Percentiles rank a stretch among this genome's conserved stretches.
Evolutionary conservation across 2,329 filamentous ascomycete species (phyloP).

Genomic region (Drechmeria coniospora): DNA sequence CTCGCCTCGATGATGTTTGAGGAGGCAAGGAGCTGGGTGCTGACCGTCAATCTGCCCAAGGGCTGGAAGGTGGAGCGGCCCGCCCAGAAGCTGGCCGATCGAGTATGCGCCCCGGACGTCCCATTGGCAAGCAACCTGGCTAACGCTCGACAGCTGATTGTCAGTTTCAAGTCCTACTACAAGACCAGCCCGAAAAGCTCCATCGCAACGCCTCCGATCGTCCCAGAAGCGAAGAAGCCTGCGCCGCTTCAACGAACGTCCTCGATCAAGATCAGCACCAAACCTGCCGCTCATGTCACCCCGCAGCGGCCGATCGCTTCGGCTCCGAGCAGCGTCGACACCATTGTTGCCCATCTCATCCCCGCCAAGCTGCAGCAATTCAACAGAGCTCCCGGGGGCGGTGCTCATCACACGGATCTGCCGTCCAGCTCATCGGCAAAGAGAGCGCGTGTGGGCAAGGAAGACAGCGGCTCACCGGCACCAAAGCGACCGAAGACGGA

Average conservation of each 20-base stretch:
- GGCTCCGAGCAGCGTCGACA: not conserved
- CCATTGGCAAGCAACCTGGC: slow-evolving; percentile 1
- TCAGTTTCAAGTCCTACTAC: slow-evolving; percentile 24
- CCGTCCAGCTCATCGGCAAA: slow-evolving; percentile 13
- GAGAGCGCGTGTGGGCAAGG: slow-evolving; percentile 21
- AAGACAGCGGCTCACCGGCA: slow-evolving; percentile 17
- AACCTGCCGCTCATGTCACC: slow-evolving; percentile 10
- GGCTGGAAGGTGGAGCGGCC: slow-evolving; percentile 23
- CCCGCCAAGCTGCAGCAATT: too few species aligned
- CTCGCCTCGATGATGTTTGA: slow-evolving; percentile 32
- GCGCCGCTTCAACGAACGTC: slow-evolving; percentile 14
- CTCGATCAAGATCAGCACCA: slow-evolving; percentile 25
- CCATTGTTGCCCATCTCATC: slow-evolving; percentile 4
- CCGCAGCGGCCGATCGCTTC: slow-evolving; percentile 7
- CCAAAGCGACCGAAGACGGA: slow-evolving; percentile 24
- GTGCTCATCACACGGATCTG: too few species aligned
- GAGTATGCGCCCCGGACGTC: slow-evolving; percentile 12
- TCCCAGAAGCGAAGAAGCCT: slow-evolving; percentile 13
- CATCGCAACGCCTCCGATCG: not conserved
- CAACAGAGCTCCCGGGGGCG: too few species aligned
- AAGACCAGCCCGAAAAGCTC: slow-evolving; percentile 18
- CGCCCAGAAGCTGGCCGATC: slow-evolving; percentile 18
- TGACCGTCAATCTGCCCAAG: slow-evolving; percentile 26
- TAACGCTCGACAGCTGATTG: slow-evolving; percentile 16
- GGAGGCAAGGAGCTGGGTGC: slow-evolving; percentile 24